These are phyloP conservation scores for Chaetomium globosum DNA, from an alignment of 2,329 filamentous ascomycete genomes.

Conservation along the genomic window DNA sequence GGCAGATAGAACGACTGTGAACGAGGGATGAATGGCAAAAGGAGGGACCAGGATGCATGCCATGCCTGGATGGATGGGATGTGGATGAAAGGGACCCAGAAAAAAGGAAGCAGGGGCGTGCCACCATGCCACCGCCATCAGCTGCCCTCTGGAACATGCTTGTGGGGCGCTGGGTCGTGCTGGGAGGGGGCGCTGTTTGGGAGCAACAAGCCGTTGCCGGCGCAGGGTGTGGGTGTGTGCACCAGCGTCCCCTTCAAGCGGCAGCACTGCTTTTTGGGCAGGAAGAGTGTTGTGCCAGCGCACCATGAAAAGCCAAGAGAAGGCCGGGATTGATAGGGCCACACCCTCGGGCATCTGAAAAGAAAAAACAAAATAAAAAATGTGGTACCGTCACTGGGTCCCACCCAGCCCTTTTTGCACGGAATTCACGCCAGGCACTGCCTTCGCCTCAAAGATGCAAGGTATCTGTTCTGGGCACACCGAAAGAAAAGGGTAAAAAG, in stretches of 20 bases:
- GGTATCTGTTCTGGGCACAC: slow-evolving; percentile 15
- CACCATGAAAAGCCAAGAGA: background rate
- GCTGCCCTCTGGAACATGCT: slow-evolving; percentile 13
- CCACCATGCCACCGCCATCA: slow-evolving; percentile 5
- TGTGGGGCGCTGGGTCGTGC: slow-evolving; percentile 8
- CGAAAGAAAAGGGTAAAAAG: slow-evolving; percentile 2
- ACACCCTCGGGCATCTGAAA: background rate
- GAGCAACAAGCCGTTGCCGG: background rate
- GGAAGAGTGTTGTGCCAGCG: slow-evolving; percentile 1
- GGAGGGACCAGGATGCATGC: slow-evolving; percentile 12
- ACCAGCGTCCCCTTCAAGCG: background rate
- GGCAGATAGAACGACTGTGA: background rate
- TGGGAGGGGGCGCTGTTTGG: background rate
- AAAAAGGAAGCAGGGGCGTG: slow-evolving; percentile 6
- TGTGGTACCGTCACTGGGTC: too few species aligned
- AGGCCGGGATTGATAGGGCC: background rate
- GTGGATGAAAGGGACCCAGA: slow-evolving; percentile 2
- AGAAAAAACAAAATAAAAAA: background rate
- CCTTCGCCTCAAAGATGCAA: slow-evolving; percentile 2
- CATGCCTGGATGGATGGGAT: slow-evolving; percentile 8
- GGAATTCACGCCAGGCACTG: slow-evolving; percentile 17
- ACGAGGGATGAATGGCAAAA: slow-evolving; percentile 13
- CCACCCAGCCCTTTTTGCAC: background rate
- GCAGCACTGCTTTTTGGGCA: slow-evolving; percentile 4
- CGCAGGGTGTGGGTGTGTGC: background rate